Conservation (phyloP, 768 basidiomycete genomes). For the Mrakia blollopis region DNA sequence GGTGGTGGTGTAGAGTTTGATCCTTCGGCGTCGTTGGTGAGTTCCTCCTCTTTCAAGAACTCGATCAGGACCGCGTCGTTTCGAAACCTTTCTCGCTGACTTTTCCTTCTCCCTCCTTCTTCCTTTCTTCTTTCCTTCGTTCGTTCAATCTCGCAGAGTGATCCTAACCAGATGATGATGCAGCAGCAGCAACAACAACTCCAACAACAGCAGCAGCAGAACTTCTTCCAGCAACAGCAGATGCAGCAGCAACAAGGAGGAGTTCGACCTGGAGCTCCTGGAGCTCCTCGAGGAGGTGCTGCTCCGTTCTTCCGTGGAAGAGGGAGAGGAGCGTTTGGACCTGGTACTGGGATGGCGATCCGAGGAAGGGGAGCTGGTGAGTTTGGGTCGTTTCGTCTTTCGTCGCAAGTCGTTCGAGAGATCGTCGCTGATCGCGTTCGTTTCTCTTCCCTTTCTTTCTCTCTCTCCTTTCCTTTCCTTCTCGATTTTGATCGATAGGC, state of each 20-base stretch:
- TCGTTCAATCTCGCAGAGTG: neutral
- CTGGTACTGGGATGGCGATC: neutral
- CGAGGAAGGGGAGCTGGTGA: slow-evolving; percentile 9
- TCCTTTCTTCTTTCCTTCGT: neutral
- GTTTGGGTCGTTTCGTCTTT: neutral
- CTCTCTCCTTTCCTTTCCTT: no score
- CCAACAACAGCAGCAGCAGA: slow-evolving; percentile 2
- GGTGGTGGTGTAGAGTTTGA: neutral
- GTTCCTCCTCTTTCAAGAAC: neutral
- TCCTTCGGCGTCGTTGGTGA: neutral
- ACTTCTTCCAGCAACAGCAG: slow-evolving; percentile 6
- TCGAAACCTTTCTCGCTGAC: neutral
- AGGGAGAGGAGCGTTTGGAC: slow-evolving; percentile 3
- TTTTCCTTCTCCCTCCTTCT: neutral
- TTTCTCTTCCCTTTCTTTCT: neutral
- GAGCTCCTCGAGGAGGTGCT: slow-evolving; percentile 6
- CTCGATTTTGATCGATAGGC: neutral
- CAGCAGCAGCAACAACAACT: slow-evolving; percentile 8
- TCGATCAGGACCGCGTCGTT: neutral
- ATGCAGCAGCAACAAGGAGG: neutral
- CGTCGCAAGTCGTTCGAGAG: no score
- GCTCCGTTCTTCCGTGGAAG: neutral
- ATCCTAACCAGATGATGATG: slow-evolving; percentile 17
- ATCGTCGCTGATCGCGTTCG: neutral
- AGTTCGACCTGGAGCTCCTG: neutral